Conservation (phyloP, 2,329 filamentous ascomycete genomes). For the Aureobasidium mangrovei region DNA sequence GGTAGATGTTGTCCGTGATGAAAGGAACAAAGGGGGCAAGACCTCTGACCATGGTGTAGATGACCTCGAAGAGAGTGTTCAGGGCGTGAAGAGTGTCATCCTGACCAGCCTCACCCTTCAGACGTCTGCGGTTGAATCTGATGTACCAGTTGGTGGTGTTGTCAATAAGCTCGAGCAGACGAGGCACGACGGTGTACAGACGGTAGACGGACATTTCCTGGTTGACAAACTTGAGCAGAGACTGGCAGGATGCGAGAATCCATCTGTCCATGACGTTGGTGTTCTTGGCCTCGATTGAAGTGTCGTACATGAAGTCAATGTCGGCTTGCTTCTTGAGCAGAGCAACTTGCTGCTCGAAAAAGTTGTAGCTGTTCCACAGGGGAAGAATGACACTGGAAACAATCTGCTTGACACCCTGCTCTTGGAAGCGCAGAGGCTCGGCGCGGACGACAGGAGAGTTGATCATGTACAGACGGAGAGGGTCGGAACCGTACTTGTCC, state of each 20-base stretch:
- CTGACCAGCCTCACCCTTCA: conserved; percentile 81
- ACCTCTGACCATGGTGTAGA: conserved; percentile 79
- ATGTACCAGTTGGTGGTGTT: conserved; percentile 99
- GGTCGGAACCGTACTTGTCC: conserved; percentile 82
- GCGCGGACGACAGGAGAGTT: conserved; percentile 92
- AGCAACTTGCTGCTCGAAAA: conserved; percentile 82
- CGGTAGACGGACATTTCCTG: conserved; percentile 73
- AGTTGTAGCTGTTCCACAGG: conserved; percentile 94
- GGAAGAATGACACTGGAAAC: conserved; percentile 85
- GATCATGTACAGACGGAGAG: conserved; percentile 88
- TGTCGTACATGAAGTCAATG: conserved; percentile 70
- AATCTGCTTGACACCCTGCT: conserved; percentile 86
- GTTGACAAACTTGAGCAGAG: conserved; percentile 82
- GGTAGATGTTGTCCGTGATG: conserved; percentile 90
- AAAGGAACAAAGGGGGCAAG: conserved; percentile 94
- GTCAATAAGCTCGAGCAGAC: conserved; percentile 65
- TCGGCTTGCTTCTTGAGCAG: conserved; percentile 78
- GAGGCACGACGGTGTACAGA: conserved; percentile 80
- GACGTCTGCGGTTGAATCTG: conserved; percentile 79
- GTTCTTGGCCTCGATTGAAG: conserved; percentile 63
- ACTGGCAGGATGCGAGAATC: conserved; percentile 90
- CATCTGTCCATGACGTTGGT: conserved; percentile 92
- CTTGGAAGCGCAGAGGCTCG: conserved; percentile 85
- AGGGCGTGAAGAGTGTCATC: conserved; percentile 84
- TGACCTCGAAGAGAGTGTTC: conserved; percentile 87